phyloP scores from a whole-genome alignment of 2,329 filamentous ascomycete species.

The Magnaporthiopsis poae region DNA sequence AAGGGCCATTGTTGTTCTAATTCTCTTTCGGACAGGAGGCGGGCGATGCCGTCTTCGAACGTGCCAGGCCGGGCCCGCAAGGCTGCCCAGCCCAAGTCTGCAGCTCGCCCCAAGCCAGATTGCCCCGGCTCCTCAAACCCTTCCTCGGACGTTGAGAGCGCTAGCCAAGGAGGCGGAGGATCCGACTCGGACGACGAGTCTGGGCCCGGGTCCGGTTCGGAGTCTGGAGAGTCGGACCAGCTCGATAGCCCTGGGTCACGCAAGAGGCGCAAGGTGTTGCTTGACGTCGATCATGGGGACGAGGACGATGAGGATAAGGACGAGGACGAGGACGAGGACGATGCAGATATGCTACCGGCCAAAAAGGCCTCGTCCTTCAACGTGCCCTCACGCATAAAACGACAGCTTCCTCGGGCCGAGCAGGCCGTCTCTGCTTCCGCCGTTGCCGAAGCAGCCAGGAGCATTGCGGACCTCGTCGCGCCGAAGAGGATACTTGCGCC shows the following conservation, averaged over 20 bases:
- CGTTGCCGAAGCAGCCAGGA: not conserved
- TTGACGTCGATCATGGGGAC: constrained; percentile 10
- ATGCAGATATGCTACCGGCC: constrained; percentile 15
- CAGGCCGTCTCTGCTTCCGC: constrained; percentile 5
- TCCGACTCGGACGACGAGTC: not conserved
- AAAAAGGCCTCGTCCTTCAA: constrained; percentile 32
- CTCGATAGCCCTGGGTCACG: constrained; percentile 30
- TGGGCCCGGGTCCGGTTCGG: too few species aligned
- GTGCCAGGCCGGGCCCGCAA: not conserved
- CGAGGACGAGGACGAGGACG: constrained; percentile 19
- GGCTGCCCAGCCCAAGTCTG: constrained; percentile 9
- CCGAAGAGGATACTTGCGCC: constrained; percentile 34
- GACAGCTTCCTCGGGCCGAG: constrained; percentile 12
- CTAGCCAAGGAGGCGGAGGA: not conserved
- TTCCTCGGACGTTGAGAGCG: not conserved
- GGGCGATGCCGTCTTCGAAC: not conserved
- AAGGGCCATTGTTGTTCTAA: not conserved
- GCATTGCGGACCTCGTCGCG: constrained; percentile 4
- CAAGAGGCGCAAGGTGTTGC: constrained; percentile 20
- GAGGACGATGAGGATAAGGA: constrained; percentile 19
- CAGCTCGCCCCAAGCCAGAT: not conserved
- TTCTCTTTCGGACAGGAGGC: not conserved
- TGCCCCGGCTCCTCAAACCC: not conserved
- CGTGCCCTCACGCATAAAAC: constrained; percentile 44
- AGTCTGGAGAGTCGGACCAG: constrained; percentile 34